Evolutionary conservation across 2,329 filamentous ascomycete genomes (phyloP).

Genomic region (Ophiostoma populinum): DNA sequence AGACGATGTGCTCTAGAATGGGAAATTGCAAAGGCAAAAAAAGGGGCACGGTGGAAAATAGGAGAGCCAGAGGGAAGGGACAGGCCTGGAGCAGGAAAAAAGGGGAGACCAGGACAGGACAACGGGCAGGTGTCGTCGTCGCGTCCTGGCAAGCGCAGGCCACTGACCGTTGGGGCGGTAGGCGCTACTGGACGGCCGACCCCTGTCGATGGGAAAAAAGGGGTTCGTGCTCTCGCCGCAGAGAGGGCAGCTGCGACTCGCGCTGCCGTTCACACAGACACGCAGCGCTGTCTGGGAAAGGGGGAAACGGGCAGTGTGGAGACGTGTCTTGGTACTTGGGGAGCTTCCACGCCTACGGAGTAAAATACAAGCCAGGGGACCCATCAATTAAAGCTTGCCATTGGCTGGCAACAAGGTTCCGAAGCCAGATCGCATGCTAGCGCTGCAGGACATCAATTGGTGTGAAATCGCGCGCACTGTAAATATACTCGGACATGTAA

Average conservation of each 20-base stretch:
- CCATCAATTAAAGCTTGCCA: conserved; percentile 3
- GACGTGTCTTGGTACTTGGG: conserved; percentile 6
- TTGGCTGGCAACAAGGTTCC: conserved; percentile 5
- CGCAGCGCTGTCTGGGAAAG: neutral
- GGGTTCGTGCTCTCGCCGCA: conserved; percentile 10
- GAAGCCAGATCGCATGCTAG: conserved; percentile 9
- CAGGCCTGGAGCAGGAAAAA: neutral
- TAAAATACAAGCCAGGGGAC: neutral
- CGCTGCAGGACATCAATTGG: too few species aligned
- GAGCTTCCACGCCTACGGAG: conserved; percentile 1
- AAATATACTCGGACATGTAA: too few species aligned
- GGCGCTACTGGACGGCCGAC: conserved; percentile 1
- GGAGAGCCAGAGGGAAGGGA: conserved; percentile 1
- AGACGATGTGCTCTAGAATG: conserved; percentile 10
- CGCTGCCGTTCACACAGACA: neutral
- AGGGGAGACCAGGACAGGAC: neutral
- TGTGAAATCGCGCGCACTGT: too few species aligned
- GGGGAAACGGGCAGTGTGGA: conserved; percentile 5
- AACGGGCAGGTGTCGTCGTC: neutral
- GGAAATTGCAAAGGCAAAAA: conserved; percentile 13
- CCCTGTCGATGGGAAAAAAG: conserved; percentile 10
- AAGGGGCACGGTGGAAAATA: conserved; percentile 10
- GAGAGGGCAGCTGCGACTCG: neutral
- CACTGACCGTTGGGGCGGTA: conserved; percentile 5
- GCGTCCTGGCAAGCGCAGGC: neutral